Base-by-base conservation (phyloP, 163 green algal species). In the Chlamydomonas reinhardtii region DNA sequence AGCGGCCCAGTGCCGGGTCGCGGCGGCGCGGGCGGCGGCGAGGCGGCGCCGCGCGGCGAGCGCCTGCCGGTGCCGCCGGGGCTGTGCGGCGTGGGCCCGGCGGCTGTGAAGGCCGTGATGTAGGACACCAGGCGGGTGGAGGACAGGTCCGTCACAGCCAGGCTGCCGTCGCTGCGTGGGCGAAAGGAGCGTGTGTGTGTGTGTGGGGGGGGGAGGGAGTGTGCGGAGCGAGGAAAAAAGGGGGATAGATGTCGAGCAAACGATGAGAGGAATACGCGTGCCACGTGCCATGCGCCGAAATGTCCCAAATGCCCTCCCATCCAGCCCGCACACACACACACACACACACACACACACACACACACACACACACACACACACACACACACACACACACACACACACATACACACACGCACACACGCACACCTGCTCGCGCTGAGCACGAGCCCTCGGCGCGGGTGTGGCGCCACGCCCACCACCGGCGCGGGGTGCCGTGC, bases 121-220 rank as follows among this genome's bases (percentile, higher is more conserved):
- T 82, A 84, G 9, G 87, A 83, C 31, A 90, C 6, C 74, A 93
- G 70, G 19, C 81, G 72, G 20, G 72, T 82, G 43, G 74, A 82
- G 61, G 32, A n/a, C 37, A 91, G 69, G 78, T 91, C 88, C 15
- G 69, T 91, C 12, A 93, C 62, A 2, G 77, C 86, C 43, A 94
- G 65, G 11, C 72, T 82, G 24, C 89, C 91, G 48, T 91, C 84
- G n/a, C 76, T 88, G 87, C 77, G 37, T 66, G 66, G 27, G 5
- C 0, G 32, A 29, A 64, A 17, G 48, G 48, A 48, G 39, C 5
- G 8, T 5, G 39, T 48, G 5, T 48, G 39, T 48, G 39, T 14
- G 5, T 48, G 8, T 48, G 39, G 39, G 8, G 8, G n/a, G n/a
- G n/a, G n/a, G n/a, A n/a, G n/a, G n/a, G n/a, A n/a, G n/a, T n/a